Percentiles rank a stretch among this genome's conserved stretches.
Conservation (phyloP, 2,329 filamentous ascomycete species). For the Fusarium decemcellulare region DNA sequence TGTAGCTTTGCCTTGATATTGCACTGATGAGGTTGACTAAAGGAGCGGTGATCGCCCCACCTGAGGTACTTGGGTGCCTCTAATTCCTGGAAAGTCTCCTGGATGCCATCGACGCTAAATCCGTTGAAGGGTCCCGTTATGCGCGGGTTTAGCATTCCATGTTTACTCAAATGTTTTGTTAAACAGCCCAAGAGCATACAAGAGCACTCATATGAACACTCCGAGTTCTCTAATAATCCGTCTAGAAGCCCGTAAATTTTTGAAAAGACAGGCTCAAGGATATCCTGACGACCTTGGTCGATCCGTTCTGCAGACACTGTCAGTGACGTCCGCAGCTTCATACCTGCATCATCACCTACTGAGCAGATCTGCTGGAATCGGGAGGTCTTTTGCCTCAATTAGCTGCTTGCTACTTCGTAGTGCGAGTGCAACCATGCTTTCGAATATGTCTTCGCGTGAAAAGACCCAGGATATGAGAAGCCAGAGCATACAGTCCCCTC, state of each 20-base stretch:
- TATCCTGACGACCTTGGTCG: neutral
- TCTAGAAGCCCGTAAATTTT: neutral
- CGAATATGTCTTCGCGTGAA: neutral
- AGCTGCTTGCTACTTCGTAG: constrained; percentile 6
- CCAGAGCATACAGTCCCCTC: constrained; percentile 14
- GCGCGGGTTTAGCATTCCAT: neutral
- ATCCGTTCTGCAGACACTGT: too few species aligned
- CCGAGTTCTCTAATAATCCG: neutral
- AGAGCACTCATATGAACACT: constrained; percentile 12
- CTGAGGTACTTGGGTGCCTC: too few species aligned
- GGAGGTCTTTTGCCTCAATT: constrained; percentile 10
- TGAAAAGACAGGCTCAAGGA: neutral
- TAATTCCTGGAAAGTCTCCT: too few species aligned
- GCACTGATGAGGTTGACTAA: too few species aligned
- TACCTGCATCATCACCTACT: too few species aligned
- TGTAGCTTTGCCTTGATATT: too few species aligned
- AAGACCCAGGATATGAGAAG: constrained; percentile 40
- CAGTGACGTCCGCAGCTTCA: too few species aligned
- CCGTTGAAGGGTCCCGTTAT: neutral
- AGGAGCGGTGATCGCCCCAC: too few species aligned
- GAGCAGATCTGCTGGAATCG: neutral
- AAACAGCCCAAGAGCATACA: constrained; percentile 2
- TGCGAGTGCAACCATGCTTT: constrained; percentile 11
- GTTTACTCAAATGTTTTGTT: neutral
- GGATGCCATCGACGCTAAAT: constrained; percentile 6